Conservation (phyloP, 2,329 filamentous ascomycete genomes). For the Hymenoscyphus scutula region DNA sequence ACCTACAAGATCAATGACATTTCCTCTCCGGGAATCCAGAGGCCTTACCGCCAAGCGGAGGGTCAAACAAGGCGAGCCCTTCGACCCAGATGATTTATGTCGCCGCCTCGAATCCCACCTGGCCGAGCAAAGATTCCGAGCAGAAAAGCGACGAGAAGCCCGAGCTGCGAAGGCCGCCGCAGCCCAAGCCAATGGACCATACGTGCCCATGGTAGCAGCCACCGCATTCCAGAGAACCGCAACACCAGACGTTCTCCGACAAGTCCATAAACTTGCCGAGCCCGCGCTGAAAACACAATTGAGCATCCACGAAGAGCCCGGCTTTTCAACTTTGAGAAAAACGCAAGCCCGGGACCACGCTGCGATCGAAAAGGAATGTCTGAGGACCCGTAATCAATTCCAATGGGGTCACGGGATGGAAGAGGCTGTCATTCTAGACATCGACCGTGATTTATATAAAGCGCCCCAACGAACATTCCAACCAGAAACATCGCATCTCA, state of each 20-base stretch:
- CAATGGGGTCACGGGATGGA: constrained; percentile 42
- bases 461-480: constrained; percentile 38
- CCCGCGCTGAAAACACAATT: constrained; percentile 43
- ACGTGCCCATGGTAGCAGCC: constrained; percentile 54
- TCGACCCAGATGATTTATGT: constrained; percentile 56
- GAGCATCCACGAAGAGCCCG: constrained; percentile 34
- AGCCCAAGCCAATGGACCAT: constrained; percentile 35
- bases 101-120: constrained; percentile 51
- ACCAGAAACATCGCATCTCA: constrained; percentile 25
- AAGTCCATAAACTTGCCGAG: constrained; percentile 46
- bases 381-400: constrained; percentile 44
- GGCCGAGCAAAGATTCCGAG: constrained; percentile 46
- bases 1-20: constrained; percentile 30
- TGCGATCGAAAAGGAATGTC: constrained; percentile 39
- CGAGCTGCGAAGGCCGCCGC: constrained; percentile 22
- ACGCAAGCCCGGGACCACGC: constrained; percentile 29
- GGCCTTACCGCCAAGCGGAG: constrained; percentile 23
- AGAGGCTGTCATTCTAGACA: constrained; percentile 37
- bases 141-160: constrained; percentile 27
- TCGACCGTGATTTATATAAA: constrained; percentile 31
- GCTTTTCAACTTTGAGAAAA: constrained; percentile 22
- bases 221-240: constrained; percentile 54
- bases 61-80: constrained; percentile 36
- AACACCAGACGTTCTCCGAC: constrained; percentile 43
- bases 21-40: constrained; percentile 24